Conservation (phyloP, 257 asterid species). For the Fraxinus cuspidata region DNA sequence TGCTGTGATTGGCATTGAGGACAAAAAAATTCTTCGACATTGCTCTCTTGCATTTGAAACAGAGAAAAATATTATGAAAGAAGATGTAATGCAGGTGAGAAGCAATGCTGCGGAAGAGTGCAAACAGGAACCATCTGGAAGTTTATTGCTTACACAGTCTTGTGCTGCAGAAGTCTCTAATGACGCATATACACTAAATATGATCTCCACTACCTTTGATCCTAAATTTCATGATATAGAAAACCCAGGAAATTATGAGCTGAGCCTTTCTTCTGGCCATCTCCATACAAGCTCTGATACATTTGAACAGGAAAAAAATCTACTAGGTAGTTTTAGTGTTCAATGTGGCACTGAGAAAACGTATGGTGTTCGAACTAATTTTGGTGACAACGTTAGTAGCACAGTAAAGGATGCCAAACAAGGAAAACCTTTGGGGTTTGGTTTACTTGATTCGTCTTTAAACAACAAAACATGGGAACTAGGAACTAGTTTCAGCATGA, state of each 20-base stretch:
- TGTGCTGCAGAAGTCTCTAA: slow-evolving; percentile 38
- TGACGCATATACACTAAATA: slow-evolving; percentile 34
- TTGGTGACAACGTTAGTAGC: slow-evolving; percentile 26
- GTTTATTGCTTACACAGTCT: slow-evolving; percentile 37
- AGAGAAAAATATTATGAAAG: slow-evolving; percentile 40
- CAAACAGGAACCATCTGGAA: slow-evolving; percentile 37
- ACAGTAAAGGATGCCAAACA: slow-evolving; percentile 41
- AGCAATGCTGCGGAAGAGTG: slow-evolving; percentile 37
- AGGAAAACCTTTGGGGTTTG: slow-evolving; percentile 43
- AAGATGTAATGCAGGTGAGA: slow-evolving; percentile 30
- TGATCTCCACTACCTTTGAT: slow-evolving; percentile 34
- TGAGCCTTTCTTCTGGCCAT: slow-evolving; percentile 58
- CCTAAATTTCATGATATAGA: slow-evolving; percentile 35
- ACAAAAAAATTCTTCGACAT: slow-evolving; percentile 39
- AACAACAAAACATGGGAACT: slow-evolving; percentile 35
- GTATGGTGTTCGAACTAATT: slow-evolving; percentile 33
- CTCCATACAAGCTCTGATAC: slow-evolving; percentile 18
- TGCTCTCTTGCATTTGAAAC: slow-evolving; percentile 41
- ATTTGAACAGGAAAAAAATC: slow-evolving; percentile 40
- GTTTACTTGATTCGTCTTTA: slow-evolving; percentile 44
- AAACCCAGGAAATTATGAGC: slow-evolving; percentile 44
- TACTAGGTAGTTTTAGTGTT: slow-evolving; percentile 35
- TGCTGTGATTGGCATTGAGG: slow-evolving; percentile 35
- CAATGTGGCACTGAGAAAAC: slow-evolving; percentile 40
- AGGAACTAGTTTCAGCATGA: slow-evolving; percentile 38